A percentile compares a stretch with the other conserved stretches of the same genome.
Evolutionary conservation across 208 protist genomes (phyloP).

Genomic region (Crithidia mellificae): DNA sequence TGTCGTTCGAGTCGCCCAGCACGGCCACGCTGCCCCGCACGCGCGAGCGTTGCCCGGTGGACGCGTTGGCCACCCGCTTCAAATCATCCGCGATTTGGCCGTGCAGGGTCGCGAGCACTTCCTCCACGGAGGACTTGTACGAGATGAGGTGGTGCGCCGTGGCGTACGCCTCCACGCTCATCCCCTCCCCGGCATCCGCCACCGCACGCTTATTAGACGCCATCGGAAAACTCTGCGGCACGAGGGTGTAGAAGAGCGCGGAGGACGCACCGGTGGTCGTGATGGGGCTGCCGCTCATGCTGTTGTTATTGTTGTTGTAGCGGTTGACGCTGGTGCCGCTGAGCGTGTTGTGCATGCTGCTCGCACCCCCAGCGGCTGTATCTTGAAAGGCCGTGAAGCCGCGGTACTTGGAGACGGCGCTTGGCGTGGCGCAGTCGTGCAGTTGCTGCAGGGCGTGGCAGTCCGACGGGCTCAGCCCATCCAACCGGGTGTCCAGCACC

Average conservation of each 20-base stretch:
- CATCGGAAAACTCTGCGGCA: constrained; percentile 4
- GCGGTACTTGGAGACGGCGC: neutral
- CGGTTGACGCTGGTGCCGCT: neutral
- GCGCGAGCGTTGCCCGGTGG: neutral
- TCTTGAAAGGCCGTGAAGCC: constrained; percentile 8
- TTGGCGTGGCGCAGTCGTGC: constrained; percentile 16
- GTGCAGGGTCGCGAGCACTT: constrained; percentile 31
- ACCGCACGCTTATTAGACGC: constrained; percentile 1
- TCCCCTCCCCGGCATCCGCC: constrained; percentile 7
- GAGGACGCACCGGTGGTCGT: neutral
- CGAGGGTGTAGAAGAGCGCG: constrained; percentile 28
- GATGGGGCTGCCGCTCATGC: neutral
- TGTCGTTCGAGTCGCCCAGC: constrained; percentile 1
- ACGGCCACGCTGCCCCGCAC: neutral
- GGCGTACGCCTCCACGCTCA: constrained; percentile 27
- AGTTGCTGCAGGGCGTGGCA: constrained; percentile 31
- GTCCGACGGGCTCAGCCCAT: constrained; percentile 34
- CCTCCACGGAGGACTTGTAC: constrained; percentile 38
- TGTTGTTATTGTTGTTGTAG: neutral
- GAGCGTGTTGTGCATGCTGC: neutral
- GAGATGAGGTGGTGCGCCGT: constrained; percentile 26
- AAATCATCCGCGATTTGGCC: constrained; percentile 21
- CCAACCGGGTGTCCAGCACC: constrained; percentile 37
- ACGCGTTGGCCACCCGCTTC: neutral
- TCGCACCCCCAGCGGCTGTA: neutral